Evolutionary conservation across 768 basidiomycete species (phyloP).

Genomic region (Termitomyces bulborhizus): DNA sequence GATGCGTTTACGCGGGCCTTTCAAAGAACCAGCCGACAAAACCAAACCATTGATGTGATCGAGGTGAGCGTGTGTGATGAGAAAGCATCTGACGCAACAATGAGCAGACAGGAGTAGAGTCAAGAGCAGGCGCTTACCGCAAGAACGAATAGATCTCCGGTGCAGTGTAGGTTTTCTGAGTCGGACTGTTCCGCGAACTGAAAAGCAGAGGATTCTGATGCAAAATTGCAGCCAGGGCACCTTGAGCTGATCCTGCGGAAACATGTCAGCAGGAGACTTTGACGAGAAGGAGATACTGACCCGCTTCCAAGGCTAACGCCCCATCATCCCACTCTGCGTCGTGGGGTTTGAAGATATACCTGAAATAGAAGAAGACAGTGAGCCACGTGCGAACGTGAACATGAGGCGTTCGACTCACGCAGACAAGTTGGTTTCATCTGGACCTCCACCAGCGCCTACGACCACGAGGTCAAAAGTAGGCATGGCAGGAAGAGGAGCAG

Average conservation of each 20-base stretch:
- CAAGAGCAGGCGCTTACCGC: slow-evolving; percentile 25
- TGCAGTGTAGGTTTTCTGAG: slow-evolving; percentile 27
- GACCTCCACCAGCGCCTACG: slow-evolving; percentile 83
- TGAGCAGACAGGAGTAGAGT: slow-evolving; percentile 1
- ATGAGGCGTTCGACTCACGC: slow-evolving; percentile 45
- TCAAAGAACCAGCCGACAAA: slow-evolving; percentile 74
- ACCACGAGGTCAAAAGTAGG: slow-evolving; percentile 67
- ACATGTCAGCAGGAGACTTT: background rate
- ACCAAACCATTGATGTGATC: slow-evolving; percentile 86
- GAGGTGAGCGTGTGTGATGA: slow-evolving; percentile 85
- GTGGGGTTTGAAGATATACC: slow-evolving; percentile 83
- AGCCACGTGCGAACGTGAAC: slow-evolving; percentile 12
- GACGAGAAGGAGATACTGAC: slow-evolving; percentile 30
- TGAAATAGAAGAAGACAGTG: slow-evolving; percentile 23
- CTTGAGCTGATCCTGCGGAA: slow-evolving; percentile 73
- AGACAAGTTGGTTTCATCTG: slow-evolving; percentile 83
- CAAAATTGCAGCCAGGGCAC: slow-evolving; percentile 64
- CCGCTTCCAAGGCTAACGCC: slow-evolving; percentile 82
- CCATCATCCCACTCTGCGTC: slow-evolving; percentile 71
- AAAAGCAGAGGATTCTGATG: slow-evolving; percentile 52
- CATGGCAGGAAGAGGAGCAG: slow-evolving; percentile 18
- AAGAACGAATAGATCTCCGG: slow-evolving; percentile 51
- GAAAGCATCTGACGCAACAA: slow-evolving; percentile 54
- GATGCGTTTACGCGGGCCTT: slow-evolving; percentile 56
- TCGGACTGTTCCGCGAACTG: slow-evolving; percentile 20